Evolutionary conservation across 2,329 filamentous ascomycete species (phyloP), one percentile per base, ranked within the genome.

Genomic region (Periconia sp.): DNA sequence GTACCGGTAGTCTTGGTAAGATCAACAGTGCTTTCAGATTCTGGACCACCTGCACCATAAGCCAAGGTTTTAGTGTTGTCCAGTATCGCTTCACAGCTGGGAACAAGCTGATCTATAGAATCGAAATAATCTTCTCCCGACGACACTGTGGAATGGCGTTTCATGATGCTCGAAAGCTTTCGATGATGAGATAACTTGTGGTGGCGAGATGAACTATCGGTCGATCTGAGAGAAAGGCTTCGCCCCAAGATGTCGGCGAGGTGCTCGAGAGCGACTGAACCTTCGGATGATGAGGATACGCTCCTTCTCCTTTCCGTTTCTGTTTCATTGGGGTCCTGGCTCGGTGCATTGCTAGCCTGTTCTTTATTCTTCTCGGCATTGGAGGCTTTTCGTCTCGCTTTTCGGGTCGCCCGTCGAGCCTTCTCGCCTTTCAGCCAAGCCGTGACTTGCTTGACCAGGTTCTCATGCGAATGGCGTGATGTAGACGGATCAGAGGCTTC

Each of bases 51-150:
- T 20, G 86, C 86, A 14, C 79, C 81, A 69, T 94, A 96, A 47
- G 87, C 85, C 64, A 96, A 79, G 0, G 92, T 95, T 75, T 93
- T 94, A 6, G 90, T 89, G 68, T 97, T 97, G 75, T 97, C 93
- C 18, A 97, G 81, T 44, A 87, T 79, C 8, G 85, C 91, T 71
- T 97, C 91, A 61, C 92, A 95, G 59, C 84, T 85, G 1, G 93
- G 93, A 1, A 96, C 91, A n/a, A 90, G 75, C 17, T 85, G 81
- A 57, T 96, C 91, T n/a, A 68, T 66, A n/a, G 85, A 85, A 58
- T 96, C 92, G 15, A 85, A 77, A 61, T 88, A 90, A 54, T 97
- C 93, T 0, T 92, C 95, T 63, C 97, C 93, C 0, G 91, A 94
- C 3, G 89, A 91, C 5, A 80, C 81, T 1, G 79, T 62, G 71